Percentiles rank a stretch among this genome's conserved stretches.
Conservation (phyloP, 2,329 filamentous ascomycete species). For the Hawksworthiomyces lignivorus region DNA sequence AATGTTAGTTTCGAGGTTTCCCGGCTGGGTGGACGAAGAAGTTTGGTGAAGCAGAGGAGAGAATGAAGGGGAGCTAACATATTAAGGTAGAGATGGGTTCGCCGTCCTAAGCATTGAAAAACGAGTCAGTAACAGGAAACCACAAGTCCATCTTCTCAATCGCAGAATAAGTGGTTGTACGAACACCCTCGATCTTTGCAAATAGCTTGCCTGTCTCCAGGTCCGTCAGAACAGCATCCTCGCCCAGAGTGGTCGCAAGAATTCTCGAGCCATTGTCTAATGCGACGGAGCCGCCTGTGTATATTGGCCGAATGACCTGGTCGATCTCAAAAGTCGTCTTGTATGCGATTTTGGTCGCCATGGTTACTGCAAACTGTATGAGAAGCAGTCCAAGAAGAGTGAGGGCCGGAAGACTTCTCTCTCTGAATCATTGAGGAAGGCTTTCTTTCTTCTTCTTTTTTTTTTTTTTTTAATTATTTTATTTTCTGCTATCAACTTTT, state of each 20-base stretch:
- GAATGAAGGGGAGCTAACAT: constrained; percentile 3
- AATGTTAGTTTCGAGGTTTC: too few relatives aligned
- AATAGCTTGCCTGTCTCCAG: constrained; percentile 75
- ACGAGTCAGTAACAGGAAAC: constrained; percentile 16
- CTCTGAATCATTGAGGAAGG: too few relatives aligned
- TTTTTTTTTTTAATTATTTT: constrained; percentile 1
- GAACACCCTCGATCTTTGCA: constrained; percentile 78
- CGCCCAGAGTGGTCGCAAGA: constrained; percentile 81
- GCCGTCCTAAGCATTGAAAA: constrained; percentile 51
- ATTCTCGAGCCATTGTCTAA: constrained; percentile 75
- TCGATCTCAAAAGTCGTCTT: constrained; percentile 87
- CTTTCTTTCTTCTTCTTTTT: neutral
- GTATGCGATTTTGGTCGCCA: constrained; percentile 55
- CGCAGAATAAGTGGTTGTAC: constrained; percentile 13
- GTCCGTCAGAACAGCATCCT: constrained; percentile 84
- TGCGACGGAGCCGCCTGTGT: constrained; percentile 81
- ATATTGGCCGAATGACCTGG: constrained; percentile 83
- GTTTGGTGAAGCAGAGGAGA: neutral
- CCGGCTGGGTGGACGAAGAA: too few relatives aligned
- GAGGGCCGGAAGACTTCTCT: too few relatives aligned
- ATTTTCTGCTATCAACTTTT: constrained; percentile 10
- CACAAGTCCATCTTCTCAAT: constrained; percentile 3
- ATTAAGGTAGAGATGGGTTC: constrained; percentile 69
- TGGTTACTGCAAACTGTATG: constrained; percentile 29
- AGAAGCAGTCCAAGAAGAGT: too few relatives aligned